Evolutionary conservation across 768 basidiomycete species (phyloP), one percentile per base, ranked within the genome.

Genomic region (Leccinellum rugosiceps): DNA sequence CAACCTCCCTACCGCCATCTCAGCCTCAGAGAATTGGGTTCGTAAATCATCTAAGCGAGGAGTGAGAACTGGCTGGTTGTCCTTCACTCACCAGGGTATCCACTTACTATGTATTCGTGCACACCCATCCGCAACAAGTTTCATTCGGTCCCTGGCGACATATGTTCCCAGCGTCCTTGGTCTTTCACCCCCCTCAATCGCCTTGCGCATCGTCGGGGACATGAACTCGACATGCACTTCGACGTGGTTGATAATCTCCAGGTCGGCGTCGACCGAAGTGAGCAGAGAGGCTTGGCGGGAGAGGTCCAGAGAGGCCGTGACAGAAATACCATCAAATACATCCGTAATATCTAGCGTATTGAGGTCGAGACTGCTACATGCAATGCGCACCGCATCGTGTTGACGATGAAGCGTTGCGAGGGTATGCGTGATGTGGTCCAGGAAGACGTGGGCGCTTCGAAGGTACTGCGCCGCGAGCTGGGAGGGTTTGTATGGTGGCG

Each of bases 71-170:
- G 8, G 3, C 8, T 0, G 5, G 3, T 43, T n/a, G 26, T 14
- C 23, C n/a, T 3, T 45, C 19, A 7, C 21, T 47, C 31, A 19
- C 3, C 10, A 2, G 32, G 14, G 3, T 4, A 17, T 31, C 50
- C 23, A 75, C 81, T 41, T 57, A 88, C 90, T 82, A 75, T 92
- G 87, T 25, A 86, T 84, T 49, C 80, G 78, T 15, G 75, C 66
- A 73, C 90, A 92, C 4, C 80, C 83, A 15, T 87, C 87, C 3
- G 84, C 88, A 1, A 94, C 91, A 67, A 88, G 82, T 63, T 77
- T 80, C 91, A 94, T 94, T 74, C 86, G 90, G 50, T 77, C 81
- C 61, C 78, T 80, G 15, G 87, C 87, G 25, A 94, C 90, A 70
- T 92, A 94, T 68, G 90, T 90, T 11, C 86, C 89, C 41, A 94